Evolutionary conservation across 345 rosid genomes (phyloP).

Genomic region (Diplotaxis tenuifolia): DNA sequence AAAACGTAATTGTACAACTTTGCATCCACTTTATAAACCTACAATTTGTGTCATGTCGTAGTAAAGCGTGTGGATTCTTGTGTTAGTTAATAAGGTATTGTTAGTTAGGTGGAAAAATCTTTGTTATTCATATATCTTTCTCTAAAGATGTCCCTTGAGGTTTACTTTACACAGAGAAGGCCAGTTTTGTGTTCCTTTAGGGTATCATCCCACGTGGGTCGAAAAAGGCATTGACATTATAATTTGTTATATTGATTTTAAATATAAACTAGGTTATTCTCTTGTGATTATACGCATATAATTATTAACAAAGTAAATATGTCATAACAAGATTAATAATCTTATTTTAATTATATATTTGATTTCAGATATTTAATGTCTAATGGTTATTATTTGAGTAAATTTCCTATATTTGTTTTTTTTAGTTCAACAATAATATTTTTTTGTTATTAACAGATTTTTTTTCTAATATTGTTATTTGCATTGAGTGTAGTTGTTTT

Average conservation of each 20-base stretch:
- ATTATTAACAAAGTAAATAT: too few relatives aligned
- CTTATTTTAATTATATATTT: too few relatives aligned
- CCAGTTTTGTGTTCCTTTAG: conserved; percentile 29
- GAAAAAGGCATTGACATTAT: conserved; percentile 16
- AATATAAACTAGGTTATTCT: too few relatives aligned
- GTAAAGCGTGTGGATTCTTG: conserved; percentile 29
- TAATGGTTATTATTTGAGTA: too few relatives aligned
- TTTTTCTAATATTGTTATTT: too few relatives aligned
- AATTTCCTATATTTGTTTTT: too few relatives aligned
- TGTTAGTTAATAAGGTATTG: conserved; percentile 23
- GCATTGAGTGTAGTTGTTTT: too few relatives aligned
- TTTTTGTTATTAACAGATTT: too few relatives aligned
- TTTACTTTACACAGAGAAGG: conserved; percentile 29
- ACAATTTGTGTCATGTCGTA: conserved; percentile 14
- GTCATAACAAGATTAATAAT: too few relatives aligned
- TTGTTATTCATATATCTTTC: conserved; percentile 26
- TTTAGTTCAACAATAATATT: too few relatives aligned
- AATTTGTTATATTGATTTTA: conserved; percentile 17
- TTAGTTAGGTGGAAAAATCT: conserved; percentile 39
- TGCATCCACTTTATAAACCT: conserved; percentile 10
- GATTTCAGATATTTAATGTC: too few relatives aligned
- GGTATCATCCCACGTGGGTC: conserved; percentile 40
- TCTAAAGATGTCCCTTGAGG: conserved; percentile 33
- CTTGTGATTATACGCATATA: too few relatives aligned
- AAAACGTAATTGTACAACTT: conserved; percentile 20